Evolutionary conservation across 805 yeast genomes (phyloP), one percentile per base, ranked within the genome.

Genomic region (Cyberlindnera samutprakarnensis): DNA sequence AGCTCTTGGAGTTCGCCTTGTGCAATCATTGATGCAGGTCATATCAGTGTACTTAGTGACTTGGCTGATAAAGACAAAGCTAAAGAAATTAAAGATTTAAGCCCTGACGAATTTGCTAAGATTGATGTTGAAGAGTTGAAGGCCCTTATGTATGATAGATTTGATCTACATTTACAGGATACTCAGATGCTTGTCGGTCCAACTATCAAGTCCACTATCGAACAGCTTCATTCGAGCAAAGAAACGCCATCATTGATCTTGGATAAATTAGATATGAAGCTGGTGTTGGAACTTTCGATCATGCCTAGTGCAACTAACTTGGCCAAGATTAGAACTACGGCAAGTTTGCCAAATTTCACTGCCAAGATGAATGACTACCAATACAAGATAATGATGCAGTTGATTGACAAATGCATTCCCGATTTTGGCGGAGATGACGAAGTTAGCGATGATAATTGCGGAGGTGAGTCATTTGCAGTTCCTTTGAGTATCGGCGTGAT

Each of bases 1-100:
- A 67, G 74, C 10, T 73, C 72, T 41, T 78, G 85, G 76, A 67
- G 78, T 25, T 77, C 96, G 0, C 94, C 96, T 0, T 94, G 95
- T 42, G 84, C 88, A 4, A 74, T 92, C 14, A 66, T 92, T 33
- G 97, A 92, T 65, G 96, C 96, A 7, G 99, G 99, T 50, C 96
- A 90, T 54, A 79, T 94, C 16, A 78, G 86, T 42, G 75, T 92
- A 12, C 59, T 65, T 2, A 84, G 95, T 51, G 92, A 88, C 46
- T 66, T 90, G 25, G 92, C 78, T 4, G 83, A 81, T 28, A 75
- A 74, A 42, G 68, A 71, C 4, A 74, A 72, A 28, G 69, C 87
- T 18, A 76, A 78, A 31, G 77, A 76, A 36, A 72, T 87, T 28
- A 84, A 78, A 48, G 64, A 75, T 17, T 74, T 83, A 49, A 64